Percentiles rank a stretch among this genome's conserved stretches.
Evolutionary conservation across 2,329 filamentous ascomycete genomes (phyloP).

Genomic region (Ciborinia camelliae): DNA sequence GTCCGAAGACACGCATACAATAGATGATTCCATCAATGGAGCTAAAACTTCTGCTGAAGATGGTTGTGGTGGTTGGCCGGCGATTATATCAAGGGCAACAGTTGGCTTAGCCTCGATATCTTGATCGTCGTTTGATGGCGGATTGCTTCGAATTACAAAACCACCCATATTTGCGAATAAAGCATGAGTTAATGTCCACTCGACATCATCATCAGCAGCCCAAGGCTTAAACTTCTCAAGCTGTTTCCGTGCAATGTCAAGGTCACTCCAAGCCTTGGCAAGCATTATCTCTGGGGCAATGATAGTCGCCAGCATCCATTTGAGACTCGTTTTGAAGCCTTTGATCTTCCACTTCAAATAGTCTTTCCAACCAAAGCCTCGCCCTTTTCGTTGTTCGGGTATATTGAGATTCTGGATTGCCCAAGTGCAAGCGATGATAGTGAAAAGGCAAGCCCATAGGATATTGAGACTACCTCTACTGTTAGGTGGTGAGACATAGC

Average conservation of each 20-base stretch:
- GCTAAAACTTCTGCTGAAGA: neutral
- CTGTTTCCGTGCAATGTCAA: constrained; percentile 10
- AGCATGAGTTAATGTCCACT: constrained; percentile 24
- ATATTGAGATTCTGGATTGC: constrained; percentile 29
- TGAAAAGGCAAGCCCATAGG: constrained; percentile 27
- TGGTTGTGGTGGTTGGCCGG: neutral
- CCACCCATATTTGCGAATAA: constrained; percentile 28
- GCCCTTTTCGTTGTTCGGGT: constrained; percentile 19
- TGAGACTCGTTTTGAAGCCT: constrained; percentile 6
- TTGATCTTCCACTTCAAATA: constrained; percentile 9
- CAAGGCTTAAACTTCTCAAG: constrained; percentile 8
- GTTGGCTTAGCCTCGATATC: constrained; percentile 4
- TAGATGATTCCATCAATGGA: neutral
- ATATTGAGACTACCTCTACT: constrained; percentile 29
- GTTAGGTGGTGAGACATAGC: constrained; percentile 21
- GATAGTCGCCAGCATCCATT: constrained; percentile 22
- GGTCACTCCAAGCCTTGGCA: constrained; percentile 15
- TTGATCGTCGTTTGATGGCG: neutral
- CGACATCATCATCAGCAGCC: constrained; percentile 16
- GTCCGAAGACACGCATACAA: neutral
- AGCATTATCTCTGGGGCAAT: constrained; percentile 22
- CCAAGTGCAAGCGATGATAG: constrained; percentile 26
- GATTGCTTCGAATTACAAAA: constrained; percentile 18
- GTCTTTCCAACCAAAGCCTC: neutral
- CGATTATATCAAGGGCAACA: neutral